Evolutionary conservation across 2,329 filamentous ascomycete species (phyloP).

Genomic region (Escovopsis sp.): DNA sequence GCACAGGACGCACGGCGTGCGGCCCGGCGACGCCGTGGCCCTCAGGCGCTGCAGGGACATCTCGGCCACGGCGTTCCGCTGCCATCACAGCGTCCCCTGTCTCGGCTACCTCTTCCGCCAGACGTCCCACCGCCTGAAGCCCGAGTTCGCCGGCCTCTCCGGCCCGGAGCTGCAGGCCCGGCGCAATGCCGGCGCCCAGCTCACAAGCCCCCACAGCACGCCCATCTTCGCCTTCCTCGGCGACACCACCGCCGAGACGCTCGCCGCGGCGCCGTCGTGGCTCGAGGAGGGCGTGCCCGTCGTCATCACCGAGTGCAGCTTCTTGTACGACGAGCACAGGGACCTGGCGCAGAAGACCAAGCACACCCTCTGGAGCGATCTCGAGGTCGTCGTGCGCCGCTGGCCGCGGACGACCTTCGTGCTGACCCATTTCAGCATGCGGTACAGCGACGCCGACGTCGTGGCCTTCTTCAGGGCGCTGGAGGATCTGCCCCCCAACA

Average conservation of each 20-base stretch:
- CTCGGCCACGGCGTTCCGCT: constrained; percentile 26
- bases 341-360: constrained; percentile 29
- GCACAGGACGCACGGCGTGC: constrained; percentile 24
- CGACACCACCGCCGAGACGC: constrained; percentile 26
- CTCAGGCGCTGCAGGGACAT: constrained; percentile 21
- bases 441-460: constrained; percentile 27
- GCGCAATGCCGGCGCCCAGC: constrained; percentile 19
- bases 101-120: constrained; percentile 30
- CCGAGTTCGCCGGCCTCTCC: constrained; percentile 19
- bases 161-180: constrained; percentile 23
- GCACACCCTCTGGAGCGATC: constrained; percentile 30
- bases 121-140: constrained; percentile 22
- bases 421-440: constrained; percentile 31
- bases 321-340: constrained; percentile 27
- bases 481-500: constrained; percentile 23
- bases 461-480: constrained; percentile 25
- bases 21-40: constrained; percentile 19
- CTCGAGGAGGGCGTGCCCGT: constrained; percentile 23
- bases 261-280: constrained; percentile 25
- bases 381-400: constrained; percentile 27
- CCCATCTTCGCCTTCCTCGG: constrained; percentile 33
- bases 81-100: constrained; percentile 32
- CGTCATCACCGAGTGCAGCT: constrained; percentile 35
- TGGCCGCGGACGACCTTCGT: constrained; percentile 30
- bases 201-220: constrained; percentile 23